Conservation (phyloP, 2,329 filamentous ascomycete genomes). For the Macrophomina pseudophaseolina region DNA sequence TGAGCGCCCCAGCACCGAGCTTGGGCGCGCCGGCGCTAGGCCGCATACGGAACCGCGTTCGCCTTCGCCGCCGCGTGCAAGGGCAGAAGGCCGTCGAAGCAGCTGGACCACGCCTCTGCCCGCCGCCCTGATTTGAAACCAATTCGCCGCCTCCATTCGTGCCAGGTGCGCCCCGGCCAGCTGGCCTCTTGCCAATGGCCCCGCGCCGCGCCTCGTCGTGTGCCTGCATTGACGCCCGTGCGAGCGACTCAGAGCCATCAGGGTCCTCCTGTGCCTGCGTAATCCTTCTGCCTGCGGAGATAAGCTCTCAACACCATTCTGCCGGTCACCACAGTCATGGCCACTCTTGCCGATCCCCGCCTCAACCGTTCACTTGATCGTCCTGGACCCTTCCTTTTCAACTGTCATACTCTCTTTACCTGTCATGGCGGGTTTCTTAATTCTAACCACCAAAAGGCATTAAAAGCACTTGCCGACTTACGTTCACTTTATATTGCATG, state of each 20-base stretch:
- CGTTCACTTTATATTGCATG: too few relatives aligned
- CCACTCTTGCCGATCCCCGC: not conserved
- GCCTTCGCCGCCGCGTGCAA: slow-evolving; percentile 5
- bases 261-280: slow-evolving; percentile 8
- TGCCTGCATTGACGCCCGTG: slow-evolving; percentile 1
- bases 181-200: slow-evolving; percentile 17
- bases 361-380: not conserved
- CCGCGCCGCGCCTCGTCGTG: not conserved
- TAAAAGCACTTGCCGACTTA: too few relatives aligned
- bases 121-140: slow-evolving; percentile 19
- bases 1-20: slow-evolving; percentile 19
- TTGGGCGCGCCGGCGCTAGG: slow-evolving; percentile 23
- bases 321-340: not conserved
- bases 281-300: slow-evolving; percentile 23
- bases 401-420: not conserved
- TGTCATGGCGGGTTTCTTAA: too few relatives aligned
- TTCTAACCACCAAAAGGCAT: too few relatives aligned
- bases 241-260: not conserved
- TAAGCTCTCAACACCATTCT: slow-evolving; percentile 21
- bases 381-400: not conserved
- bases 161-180: slow-evolving; percentile 2
- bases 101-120: not conserved
- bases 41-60: slow-evolving; percentile 7
- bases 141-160: not conserved
- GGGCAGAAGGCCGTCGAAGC: slow-evolving; percentile 22